phyloP scores from a whole-genome alignment of 345 rosid species.

The Salix viminalis region DNA sequence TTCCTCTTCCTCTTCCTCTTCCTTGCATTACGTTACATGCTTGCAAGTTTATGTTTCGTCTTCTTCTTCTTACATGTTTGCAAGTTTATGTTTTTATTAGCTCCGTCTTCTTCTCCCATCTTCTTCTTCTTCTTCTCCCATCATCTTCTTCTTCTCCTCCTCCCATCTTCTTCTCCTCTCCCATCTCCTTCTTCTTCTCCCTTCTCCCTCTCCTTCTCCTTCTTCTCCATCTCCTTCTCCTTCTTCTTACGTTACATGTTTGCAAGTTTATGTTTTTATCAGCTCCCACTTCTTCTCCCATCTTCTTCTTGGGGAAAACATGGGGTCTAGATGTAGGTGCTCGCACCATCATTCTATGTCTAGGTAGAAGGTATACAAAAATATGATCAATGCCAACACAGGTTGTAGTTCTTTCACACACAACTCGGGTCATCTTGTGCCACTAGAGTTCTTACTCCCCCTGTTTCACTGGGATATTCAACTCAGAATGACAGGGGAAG shows the following conservation, averaged over 20 bases:
- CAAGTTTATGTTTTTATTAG: too few species aligned
- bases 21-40: too few species aligned
- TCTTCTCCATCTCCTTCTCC: neutral
- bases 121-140: too few species aligned
- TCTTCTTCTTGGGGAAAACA: neutral
- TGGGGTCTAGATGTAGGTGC: neutral
- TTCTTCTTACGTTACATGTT: neutral
- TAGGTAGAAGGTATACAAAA: neutral
- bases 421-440: neutral
- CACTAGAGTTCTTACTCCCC: neutral
- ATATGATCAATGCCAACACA: neutral
- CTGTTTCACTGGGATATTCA: neutral
- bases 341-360: neutral
- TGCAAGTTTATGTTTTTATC: neutral
- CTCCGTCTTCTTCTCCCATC: too few species aligned
- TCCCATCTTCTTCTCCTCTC: too few species aligned
- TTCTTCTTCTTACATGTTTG: too few species aligned
- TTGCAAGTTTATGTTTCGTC: too few species aligned
- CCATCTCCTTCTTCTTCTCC: too few species aligned
- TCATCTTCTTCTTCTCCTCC: too few species aligned
- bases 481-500: neutral
- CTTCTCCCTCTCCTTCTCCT: rapidly evolving
- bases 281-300: neutral
- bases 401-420: neutral
- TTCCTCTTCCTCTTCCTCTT: too few species aligned